Evolutionary conservation across 1,284 basidiomycete genomes (phyloP).

Genomic region (Rhodotorula sp.): DNA sequence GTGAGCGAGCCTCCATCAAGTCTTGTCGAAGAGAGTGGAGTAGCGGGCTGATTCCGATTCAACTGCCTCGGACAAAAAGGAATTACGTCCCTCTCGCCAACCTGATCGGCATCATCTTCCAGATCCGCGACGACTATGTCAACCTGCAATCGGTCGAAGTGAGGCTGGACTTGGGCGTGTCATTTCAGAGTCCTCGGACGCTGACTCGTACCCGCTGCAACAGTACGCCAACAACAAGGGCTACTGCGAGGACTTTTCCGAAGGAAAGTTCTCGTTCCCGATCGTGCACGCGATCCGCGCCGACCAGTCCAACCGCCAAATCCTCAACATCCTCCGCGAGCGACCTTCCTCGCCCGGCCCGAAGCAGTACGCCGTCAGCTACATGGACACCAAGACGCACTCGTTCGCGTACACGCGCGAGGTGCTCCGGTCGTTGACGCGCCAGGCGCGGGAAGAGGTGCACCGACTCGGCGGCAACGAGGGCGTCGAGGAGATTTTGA

Average conservation of each 20-base stretch:
- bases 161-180: neutral
- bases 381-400: slow-evolving; percentile 67
- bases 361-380: slow-evolving; percentile 75
- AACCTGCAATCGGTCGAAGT: slow-evolving; percentile 86
- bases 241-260: slow-evolving; percentile 89
- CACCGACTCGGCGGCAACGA: slow-evolving; percentile 61
- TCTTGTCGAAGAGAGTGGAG: neutral
- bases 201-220: neutral
- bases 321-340: slow-evolving; percentile 86
- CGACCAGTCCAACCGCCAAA: slow-evolving; percentile 68
- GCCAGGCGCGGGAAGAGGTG: slow-evolving; percentile 60
- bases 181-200: too few species aligned
- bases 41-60: slow-evolving; percentile 6
- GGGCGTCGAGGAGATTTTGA: slow-evolving; percentile 55
- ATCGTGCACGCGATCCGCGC: slow-evolving; percentile 83
- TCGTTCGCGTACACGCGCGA: slow-evolving; percentile 72
- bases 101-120: slow-evolving; percentile 89
- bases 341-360: slow-evolving; percentile 73
- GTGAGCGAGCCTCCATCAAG: neutral
- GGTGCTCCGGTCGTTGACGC: slow-evolving; percentile 62
- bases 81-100: slow-evolving; percentile 91
- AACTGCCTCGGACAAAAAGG: slow-evolving; percentile 52
- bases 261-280: slow-evolving; percentile 96
- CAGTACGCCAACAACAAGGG: slow-evolving; percentile 90
- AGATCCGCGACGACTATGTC: slow-evolving; percentile 97